Evolutionary conservation across 2,329 filamentous ascomycete species (phyloP).

Genomic region (Myriosclerotinia duriaeana): DNA sequence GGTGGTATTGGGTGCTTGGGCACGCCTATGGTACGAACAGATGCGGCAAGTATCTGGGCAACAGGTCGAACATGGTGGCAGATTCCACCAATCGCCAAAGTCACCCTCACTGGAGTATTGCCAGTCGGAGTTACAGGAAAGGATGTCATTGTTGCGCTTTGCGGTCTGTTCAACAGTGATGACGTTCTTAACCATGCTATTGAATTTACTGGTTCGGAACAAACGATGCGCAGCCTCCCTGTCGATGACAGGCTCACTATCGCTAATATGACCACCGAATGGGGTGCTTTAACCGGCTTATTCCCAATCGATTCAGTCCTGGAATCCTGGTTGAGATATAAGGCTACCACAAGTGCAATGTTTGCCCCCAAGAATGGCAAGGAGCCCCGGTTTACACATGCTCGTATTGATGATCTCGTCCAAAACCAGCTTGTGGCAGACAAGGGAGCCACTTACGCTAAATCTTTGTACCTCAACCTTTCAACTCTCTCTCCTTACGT

Average conservation of each 20-base stretch:
- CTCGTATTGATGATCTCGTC: constrained; percentile 70
- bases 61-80: constrained; percentile 86
- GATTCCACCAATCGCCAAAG: constrained; percentile 77
- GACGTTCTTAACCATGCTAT: constrained; percentile 90
- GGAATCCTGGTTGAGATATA: constrained; percentile 70
- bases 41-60: constrained; percentile 82
- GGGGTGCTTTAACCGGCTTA: constrained; percentile 68
- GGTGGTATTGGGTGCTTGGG: constrained; percentile 76
- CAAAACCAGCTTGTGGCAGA: constrained; percentile 68
- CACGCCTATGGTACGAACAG: constrained; percentile 80
- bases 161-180: constrained; percentile 79
- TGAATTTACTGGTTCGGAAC: constrained; percentile 78
- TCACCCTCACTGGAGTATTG: constrained; percentile 73
- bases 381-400: constrained; percentile 66
- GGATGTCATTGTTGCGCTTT: constrained; percentile 88
- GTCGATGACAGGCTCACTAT: constrained; percentile 75
- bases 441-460: constrained; percentile 75
- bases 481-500: constrained; percentile 82
- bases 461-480: constrained; percentile 77
- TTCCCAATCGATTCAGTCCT: constrained; percentile 80
- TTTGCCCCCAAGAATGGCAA: constrained; percentile 48
- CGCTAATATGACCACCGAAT: constrained; percentile 79
- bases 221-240: constrained; percentile 71
- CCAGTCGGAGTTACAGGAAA: constrained; percentile 85
- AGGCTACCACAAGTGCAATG: constrained; percentile 71